Base-by-base conservation (phyloP, 1,139 yeast species). In the Citeromyces hawaiiensis region DNA sequence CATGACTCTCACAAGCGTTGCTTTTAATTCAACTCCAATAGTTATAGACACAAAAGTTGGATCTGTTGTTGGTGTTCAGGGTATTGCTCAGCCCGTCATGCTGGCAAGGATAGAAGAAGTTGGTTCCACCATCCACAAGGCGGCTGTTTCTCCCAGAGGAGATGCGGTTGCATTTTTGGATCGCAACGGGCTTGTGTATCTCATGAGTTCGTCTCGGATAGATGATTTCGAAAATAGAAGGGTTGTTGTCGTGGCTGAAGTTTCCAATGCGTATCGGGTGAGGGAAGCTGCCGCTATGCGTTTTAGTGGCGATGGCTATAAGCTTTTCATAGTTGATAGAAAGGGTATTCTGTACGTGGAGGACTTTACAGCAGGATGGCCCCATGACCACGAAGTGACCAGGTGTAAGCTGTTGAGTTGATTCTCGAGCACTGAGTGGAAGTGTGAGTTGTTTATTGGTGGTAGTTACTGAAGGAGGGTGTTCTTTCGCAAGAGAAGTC, bases 341-440 rank as follows among this genome's bases (percentile, higher is more conserved):
- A 83, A 82, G 50, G 96, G 96, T 0, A 59, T 75, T 1, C 63
- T 87, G 39, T 76, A 77, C 47, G 72, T 86, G 18, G 85, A 83
- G 51, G 96, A 88, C 56, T 88, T 86, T 57, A 83, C 94, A 13
- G 88, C 87, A 41, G 96, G 94, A 3, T 59, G 77, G 11, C 91
- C 93, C 1, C 77, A 74, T 46, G 81, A 76, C 48, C 72, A 72
- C n/a, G 87, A 83, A n/a, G 81, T 83, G 10, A 72, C 83, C 14
- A 76, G 82, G 54, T 79, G 93, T 57, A 79, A 76, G 52, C 70
- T 76, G 35, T 60, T 76, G 11, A 64, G 51, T 37, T 60, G 44
- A 48, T 10, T n/a, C n/a, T n/a, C n/a, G n/a, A n/a, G n/a, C n/a
- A n/a, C n/a, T n/a, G n/a, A n/a, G n/a, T n/a, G n/a, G n/a, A n/a